Evolutionary conservation across 768 basidiomycete genomes (phyloP), one percentile per base, ranked within the genome.

Genomic region (Pleurotus salmoneostramineus): DNA sequence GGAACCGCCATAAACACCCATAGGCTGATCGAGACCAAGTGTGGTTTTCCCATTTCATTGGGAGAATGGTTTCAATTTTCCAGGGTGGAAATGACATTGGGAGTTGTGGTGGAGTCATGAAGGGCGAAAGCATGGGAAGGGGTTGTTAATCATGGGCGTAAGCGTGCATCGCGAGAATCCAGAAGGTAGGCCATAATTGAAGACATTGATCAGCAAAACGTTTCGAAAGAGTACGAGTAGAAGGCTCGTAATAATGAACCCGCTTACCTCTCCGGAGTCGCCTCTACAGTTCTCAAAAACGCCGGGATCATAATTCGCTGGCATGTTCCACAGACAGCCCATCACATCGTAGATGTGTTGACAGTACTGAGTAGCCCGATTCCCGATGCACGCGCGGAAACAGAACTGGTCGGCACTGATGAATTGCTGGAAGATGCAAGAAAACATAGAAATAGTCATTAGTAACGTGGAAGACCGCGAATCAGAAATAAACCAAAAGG

Each of bases 1-100:
- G 11, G 85, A 88, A 14, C 73, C 68, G 35, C 83, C 83, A 63
- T 88, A 87, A n/a, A 88, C 77, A 32, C 86, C 87, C 83, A 85
- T 84, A 3, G 84, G 82, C 80, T 83, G 56, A 58, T 8, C 56
- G 32, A 17, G 14, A 27, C 21, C 21, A 27, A 27, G 21, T 27
- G 12, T 43, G 40, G 21, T 31, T 42, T 50, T 10, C 35, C 10
- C 7, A 37, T 42, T 12, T 12, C 11, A 15, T 32, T 32, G 14
- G 48, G 42, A 56, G 44, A 42, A 40, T 27, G 21, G 21, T 27
- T 27, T 45, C 17, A 6, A 46, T 37, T 14, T 14, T 21, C 12
- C 44, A 45, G 44, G 44, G 44, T 45, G 12, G 44, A n/a, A 15
- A 46, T 43, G 15, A 35, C 36, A 43, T 34, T 44, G 31, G 44